phyloP scores from a whole-genome alignment of 2,329 filamentous ascomycete genomes.

The Cercospora sesami region DNA sequence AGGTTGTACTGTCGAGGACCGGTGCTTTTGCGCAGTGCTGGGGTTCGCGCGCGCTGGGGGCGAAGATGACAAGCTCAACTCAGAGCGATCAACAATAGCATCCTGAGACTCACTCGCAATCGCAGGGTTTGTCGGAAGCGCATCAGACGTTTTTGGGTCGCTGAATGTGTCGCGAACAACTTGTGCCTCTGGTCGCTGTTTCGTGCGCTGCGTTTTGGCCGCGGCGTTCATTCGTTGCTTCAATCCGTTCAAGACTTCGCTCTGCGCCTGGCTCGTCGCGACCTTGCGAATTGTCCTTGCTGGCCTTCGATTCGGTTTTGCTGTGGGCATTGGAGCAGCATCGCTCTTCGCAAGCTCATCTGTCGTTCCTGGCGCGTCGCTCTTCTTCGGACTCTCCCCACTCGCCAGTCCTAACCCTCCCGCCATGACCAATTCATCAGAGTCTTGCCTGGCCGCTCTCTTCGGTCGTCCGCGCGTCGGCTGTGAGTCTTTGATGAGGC shows the following conservation, averaged over 20 bases:
- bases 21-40: constrained; percentile 34
- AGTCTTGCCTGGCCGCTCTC: constrained; percentile 22
- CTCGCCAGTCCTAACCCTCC: constrained; percentile 30
- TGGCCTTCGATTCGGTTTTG: constrained; percentile 27
- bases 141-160: neutral
- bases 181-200: constrained; percentile 12
- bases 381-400: constrained; percentile 16
- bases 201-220: constrained; percentile 26
- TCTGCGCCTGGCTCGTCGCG: constrained; percentile 32
- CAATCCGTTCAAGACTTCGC: constrained; percentile 36
- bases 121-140: constrained; percentile 13
- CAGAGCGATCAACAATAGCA: constrained; percentile 21
- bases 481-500: constrained; percentile 33
- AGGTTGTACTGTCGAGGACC: constrained; percentile 35
- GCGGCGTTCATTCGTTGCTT: constrained; percentile 39
- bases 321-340: constrained; percentile 14
- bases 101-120: constrained; percentile 18
- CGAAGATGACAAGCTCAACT: constrained; percentile 35
- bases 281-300: constrained; percentile 33
- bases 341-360: constrained; percentile 34
- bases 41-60: constrained; percentile 35
- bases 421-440: constrained; percentile 35
- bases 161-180: neutral
- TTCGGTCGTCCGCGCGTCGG: constrained; percentile 27
- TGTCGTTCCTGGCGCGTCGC: constrained; percentile 24